These are phyloP conservation scores for Botrytis elliptica DNA, from an alignment of 2,329 filamentous ascomycete genomes.

Conservation along the genomic window DNA sequence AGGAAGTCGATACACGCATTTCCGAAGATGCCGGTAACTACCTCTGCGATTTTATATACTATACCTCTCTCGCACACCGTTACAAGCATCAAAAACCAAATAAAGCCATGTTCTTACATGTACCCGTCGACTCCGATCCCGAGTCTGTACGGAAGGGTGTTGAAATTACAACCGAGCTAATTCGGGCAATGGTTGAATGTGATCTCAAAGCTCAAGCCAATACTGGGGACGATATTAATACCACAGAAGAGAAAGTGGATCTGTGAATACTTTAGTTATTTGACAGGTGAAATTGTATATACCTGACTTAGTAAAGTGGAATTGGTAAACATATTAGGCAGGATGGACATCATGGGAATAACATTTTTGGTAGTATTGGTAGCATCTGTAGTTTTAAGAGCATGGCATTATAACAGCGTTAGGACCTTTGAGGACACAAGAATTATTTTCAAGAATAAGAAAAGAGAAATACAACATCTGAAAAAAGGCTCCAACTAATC, in stretches of 20 bases:
- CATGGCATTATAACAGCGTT: background rate
- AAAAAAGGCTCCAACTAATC: background rate
- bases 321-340: background rate
- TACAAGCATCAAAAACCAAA: constrained; percentile 47
- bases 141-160: constrained; percentile 49
- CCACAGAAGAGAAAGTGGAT: background rate
- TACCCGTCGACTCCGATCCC: constrained; percentile 59
- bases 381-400: background rate
- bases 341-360: background rate
- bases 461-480: background rate
- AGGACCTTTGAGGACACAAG: no score
- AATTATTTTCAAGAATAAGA: background rate
- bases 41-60: constrained; percentile 78
- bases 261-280: background rate
- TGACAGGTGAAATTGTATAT: background rate
- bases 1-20: constrained; percentile 49
- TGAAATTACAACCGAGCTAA: constrained; percentile 54
- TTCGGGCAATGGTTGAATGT: constrained; percentile 55
- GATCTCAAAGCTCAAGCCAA: constrained; percentile 9
- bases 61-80: constrained; percentile 61
- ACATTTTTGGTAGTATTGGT: background rate
- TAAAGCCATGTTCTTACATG: constrained; percentile 69
- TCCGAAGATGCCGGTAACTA: constrained; percentile 71
- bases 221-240: background rate
- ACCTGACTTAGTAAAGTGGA: background rate